Percentiles rank a stretch among this genome's conserved stretches.
Evolutionary conservation across 2,329 filamentous ascomycete species (phyloP).

Genomic region (Phialocephala subalpina): DNA sequence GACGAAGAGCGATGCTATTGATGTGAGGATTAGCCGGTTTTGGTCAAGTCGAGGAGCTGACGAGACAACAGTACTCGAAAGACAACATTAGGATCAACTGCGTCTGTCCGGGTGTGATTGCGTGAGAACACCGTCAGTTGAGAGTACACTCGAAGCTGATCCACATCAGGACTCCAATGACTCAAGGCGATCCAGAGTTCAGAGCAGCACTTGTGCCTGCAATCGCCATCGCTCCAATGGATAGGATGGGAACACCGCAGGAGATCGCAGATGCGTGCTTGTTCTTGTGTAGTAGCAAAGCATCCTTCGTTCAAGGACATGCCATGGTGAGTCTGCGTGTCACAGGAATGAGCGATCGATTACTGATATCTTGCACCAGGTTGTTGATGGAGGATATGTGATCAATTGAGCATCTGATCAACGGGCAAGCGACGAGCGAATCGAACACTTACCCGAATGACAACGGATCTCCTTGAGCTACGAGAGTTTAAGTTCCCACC

Average conservation of each 20-base stretch:
- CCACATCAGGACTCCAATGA: constrained; percentile 50
- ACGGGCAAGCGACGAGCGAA: too few species aligned
- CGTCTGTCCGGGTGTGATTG: constrained; percentile 55
- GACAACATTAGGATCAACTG: constrained; percentile 55
- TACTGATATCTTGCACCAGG: constrained; percentile 19
- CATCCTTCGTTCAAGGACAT: constrained; percentile 54
- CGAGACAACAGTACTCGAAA: constrained; percentile 49
- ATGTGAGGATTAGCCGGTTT: constrained; percentile 43
- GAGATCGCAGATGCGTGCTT: constrained; percentile 56
- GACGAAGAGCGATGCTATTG: constrained; percentile 56
- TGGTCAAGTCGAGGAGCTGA: neutral
- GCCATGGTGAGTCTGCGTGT: constrained; percentile 43
- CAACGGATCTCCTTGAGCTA: too few species aligned
- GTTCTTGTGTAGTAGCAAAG: constrained; percentile 54
- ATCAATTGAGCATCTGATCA: constrained; percentile 44
- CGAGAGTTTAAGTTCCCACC: too few species aligned
- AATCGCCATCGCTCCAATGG: constrained; percentile 47
- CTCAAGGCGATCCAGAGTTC: constrained; percentile 46
- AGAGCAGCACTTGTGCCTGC: constrained; percentile 40
- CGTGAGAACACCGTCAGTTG: too few species aligned
- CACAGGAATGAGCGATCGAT: neutral
- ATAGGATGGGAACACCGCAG: constrained; percentile 51
- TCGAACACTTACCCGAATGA: too few species aligned
- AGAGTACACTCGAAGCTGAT: neutral
- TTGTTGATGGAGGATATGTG: constrained; percentile 53